Evolutionary conservation across 345 rosid species (phyloP), one percentile per base, ranked within the genome.

Genomic region (Citrus reticulata): DNA sequence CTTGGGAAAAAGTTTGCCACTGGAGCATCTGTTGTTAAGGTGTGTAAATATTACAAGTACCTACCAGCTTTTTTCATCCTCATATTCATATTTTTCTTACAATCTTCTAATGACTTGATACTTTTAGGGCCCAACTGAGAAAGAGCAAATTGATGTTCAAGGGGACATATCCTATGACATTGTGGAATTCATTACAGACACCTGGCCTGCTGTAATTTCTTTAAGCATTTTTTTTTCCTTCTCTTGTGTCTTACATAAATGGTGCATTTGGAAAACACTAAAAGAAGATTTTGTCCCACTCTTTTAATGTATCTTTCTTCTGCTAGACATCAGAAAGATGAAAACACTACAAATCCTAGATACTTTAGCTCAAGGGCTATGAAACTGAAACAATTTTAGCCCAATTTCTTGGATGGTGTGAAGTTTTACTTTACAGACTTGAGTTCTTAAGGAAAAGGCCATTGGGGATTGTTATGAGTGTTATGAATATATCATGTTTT

Each of bases 11-110:
- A 95, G 90, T 95, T 93, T 84, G 98, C 98, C 64, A 95, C 99
- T 11, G 98, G 98, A 76, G 98, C 99, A 64, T 95, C 99, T 17
- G 98, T 93, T 80, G 97, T 95, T 68, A 95, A 95, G 99, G 99
- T 95, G 46, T 74, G 83, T 76, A 20, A 61, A 55, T 9, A 57
- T 76, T 40, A 54, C 65, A 14, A 58, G 70, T 55, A 25, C 46
- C 7, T 42, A 11, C 70, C 51, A 40, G 64, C 78, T 25, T 71
- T 54, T 75, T 57, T 57, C 49, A 49, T 57, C 39, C 49, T 42
- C 35, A 24, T 74, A 46, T 76, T 10, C n/a, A 46, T 81, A 37
- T 35, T 66, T 55, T 72, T 67, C 60, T 70, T 14, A 24, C 34
- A 74, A 16, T 54, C 30, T 77, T 49, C 75, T 62, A 19, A 69